phyloP scores from a whole-genome alignment of 1,284 basidiomycete genomes.

The Ustilago curta region DNA sequence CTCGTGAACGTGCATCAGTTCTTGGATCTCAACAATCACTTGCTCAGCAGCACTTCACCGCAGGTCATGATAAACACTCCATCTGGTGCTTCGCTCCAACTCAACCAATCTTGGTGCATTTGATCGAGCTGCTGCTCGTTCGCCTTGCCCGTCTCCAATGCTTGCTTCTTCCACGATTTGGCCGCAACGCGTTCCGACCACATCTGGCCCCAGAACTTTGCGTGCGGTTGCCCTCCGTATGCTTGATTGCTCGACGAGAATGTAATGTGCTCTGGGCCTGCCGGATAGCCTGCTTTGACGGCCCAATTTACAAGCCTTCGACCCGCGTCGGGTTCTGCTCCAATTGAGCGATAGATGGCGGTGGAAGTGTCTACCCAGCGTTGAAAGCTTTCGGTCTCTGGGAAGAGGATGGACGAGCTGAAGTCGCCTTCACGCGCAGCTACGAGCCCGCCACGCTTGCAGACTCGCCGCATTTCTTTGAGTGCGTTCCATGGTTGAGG shows the following conservation, averaged over 20 bases:
- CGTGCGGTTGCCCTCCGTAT: conserved; percentile 28
- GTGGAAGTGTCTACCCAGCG: conserved; percentile 18
- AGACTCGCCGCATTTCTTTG: conserved; percentile 41
- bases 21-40: not conserved
- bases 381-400: conserved; percentile 11
- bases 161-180: conserved; percentile 33
- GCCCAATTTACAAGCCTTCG: conserved; percentile 40
- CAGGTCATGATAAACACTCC: conserved; percentile 34
- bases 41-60: conserved; percentile 39
- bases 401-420: conserved; percentile 16
- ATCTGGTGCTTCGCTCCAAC: conserved; percentile 25
- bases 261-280: conserved; percentile 14
- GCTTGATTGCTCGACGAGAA: conserved; percentile 38
- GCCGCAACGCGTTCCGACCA: conserved; percentile 25
- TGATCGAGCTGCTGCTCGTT: conserved; percentile 13
- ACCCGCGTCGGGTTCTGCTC: conserved; percentile 38
- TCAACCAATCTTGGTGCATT: conserved; percentile 23
- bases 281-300: conserved; percentile 25
- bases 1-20: not conserved
- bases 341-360: conserved; percentile 27
- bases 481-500: conserved; percentile 26
- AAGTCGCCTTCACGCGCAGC: conserved; percentile 38
- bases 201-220: conserved; percentile 42
- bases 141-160: conserved; percentile 20
- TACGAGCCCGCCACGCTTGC: conserved; percentile 34